These are phyloP conservation scores for Alternaria novae-zelandiae DNA, from an alignment of 2,329 filamentous ascomycete species.

Conservation along the genomic window DNA sequence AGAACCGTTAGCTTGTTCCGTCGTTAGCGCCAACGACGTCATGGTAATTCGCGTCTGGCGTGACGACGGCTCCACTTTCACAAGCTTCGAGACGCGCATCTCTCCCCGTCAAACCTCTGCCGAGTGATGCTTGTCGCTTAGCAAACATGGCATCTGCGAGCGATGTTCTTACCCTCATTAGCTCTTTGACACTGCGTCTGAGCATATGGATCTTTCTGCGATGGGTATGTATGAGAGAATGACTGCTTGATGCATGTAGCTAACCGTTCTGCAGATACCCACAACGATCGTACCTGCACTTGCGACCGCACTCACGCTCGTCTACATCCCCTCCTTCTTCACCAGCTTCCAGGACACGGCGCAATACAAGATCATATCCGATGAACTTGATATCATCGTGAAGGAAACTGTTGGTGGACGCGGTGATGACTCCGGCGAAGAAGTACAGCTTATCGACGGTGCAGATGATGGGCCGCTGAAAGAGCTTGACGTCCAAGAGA, in stretches of 20 bases:
- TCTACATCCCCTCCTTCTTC: slow-evolving; percentile 71
- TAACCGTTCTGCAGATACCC: slow-evolving; percentile 34
- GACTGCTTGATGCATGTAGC: slow-evolving; percentile 1
- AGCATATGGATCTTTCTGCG: slow-evolving; percentile 65
- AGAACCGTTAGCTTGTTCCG: background rate
- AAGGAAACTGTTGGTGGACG: slow-evolving; percentile 48
- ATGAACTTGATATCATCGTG: slow-evolving; percentile 62
- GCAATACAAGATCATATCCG: slow-evolving; percentile 63
- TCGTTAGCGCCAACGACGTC: slow-evolving; percentile 6
- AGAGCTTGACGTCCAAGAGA: slow-evolving; percentile 68
- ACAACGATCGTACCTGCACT: slow-evolving; percentile 51
- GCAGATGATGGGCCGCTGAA: slow-evolving; percentile 43
- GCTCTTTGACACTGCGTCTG: slow-evolving; percentile 60
- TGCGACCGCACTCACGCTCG: slow-evolving; percentile 67
- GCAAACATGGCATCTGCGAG: slow-evolving; percentile 43
- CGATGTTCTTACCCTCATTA: slow-evolving; percentile 45
- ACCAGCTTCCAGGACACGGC: slow-evolving; percentile 64
- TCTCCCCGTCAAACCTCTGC: slow-evolving; percentile 1
- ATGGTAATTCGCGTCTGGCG: slow-evolving; percentile 11
- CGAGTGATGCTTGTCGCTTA: slow-evolving; percentile 19
- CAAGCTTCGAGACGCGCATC: slow-evolving; percentile 12
- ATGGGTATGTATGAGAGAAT: slow-evolving; percentile 36
- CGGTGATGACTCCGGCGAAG: slow-evolving; percentile 38
- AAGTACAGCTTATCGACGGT: slow-evolving; percentile 50
- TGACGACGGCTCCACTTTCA: slow-evolving; percentile 10